phyloP scores from a whole-genome alignment of 1,284 basidiomycete species.

The Cryptococcus deneoformans region DNA sequence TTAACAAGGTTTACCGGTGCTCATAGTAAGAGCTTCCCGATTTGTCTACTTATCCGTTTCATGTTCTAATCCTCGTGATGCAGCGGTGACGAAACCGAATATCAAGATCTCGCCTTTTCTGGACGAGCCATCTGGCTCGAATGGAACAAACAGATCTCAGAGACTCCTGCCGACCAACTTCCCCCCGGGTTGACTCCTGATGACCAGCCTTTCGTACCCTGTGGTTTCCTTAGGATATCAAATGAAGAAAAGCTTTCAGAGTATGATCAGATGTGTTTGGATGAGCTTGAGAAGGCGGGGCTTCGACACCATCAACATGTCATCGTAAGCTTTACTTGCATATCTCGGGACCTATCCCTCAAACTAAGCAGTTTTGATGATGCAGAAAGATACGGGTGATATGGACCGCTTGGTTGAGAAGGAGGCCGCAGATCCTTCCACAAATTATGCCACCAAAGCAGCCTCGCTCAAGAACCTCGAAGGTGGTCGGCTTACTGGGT shows the following conservation, averaged over 20 bases:
- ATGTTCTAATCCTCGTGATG: background rate
- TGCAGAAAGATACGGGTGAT: slow-evolving; percentile 14
- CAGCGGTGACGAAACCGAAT: slow-evolving; percentile 17
- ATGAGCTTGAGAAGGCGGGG: slow-evolving; percentile 16
- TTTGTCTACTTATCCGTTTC: background rate
- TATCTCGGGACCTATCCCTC: background rate
- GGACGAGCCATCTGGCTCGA: slow-evolving; percentile 21
- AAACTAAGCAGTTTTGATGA: background rate
- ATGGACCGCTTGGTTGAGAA: slow-evolving; percentile 1
- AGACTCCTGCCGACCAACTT: slow-evolving; percentile 8
- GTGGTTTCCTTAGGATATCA: slow-evolving; percentile 20
- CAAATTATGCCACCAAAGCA: slow-evolving; percentile 6
- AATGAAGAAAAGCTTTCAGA: slow-evolving; percentile 5
- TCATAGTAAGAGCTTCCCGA: slow-evolving; percentile 14
- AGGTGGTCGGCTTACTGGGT: slow-evolving; percentile 6
- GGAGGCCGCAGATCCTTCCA: slow-evolving; percentile 2
- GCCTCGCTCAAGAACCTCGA: slow-evolving; percentile 1
- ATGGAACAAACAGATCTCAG: slow-evolving; percentile 19
- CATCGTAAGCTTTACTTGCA: slow-evolving; percentile 7
- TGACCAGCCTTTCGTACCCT: slow-evolving; percentile 13
- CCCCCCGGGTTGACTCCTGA: slow-evolving; percentile 16
- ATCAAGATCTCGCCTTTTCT: slow-evolving; percentile 24
- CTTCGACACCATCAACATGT: slow-evolving; percentile 13
- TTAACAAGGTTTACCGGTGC: slow-evolving; percentile 28
- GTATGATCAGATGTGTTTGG: slow-evolving; percentile 14